Conservation (phyloP, 441 rosid species). For the Erysimum cheiri region DNA sequence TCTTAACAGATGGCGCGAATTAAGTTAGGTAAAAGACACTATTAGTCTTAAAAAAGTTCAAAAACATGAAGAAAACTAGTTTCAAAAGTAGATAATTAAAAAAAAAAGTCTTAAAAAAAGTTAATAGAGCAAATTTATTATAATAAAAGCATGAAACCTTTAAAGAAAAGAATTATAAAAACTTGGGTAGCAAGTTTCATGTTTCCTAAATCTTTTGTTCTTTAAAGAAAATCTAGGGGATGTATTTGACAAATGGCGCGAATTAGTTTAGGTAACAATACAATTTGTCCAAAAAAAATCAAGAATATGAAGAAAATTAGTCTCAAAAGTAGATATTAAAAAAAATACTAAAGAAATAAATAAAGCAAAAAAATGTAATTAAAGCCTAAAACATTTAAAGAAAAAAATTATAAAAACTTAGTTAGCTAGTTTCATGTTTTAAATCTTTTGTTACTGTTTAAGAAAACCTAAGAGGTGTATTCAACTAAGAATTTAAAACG, state of each 20-base stretch:
- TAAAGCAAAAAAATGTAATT: not conserved
- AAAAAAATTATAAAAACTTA: not conserved
- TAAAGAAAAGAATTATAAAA: not conserved
- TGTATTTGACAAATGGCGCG: no score
- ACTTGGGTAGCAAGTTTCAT: constrained; percentile 10
- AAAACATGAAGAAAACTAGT: not conserved
- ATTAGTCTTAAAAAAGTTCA: not conserved
- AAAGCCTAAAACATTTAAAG: not conserved
- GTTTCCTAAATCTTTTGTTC: not conserved
- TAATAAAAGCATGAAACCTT: not conserved
- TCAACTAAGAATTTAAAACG: no score
- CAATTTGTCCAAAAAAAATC: not conserved
- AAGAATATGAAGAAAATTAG: not conserved
- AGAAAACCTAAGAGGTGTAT: not conserved
- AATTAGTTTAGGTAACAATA: no score
- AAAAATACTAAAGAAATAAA: not conserved
- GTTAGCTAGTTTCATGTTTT: constrained; percentile 10
- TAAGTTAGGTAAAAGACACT: not conserved
- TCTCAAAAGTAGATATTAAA: not conserved
- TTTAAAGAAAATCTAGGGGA: not conserved
- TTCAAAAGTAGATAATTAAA: constrained; percentile 6
- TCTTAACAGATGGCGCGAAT: not conserved
- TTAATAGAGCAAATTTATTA: not conserved
- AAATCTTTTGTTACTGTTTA: not conserved
- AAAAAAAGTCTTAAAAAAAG: not conserved